Evolutionary conservation across 805 yeast species (phyloP).

Genomic region (Schwanniomyces polymorphus): DNA sequence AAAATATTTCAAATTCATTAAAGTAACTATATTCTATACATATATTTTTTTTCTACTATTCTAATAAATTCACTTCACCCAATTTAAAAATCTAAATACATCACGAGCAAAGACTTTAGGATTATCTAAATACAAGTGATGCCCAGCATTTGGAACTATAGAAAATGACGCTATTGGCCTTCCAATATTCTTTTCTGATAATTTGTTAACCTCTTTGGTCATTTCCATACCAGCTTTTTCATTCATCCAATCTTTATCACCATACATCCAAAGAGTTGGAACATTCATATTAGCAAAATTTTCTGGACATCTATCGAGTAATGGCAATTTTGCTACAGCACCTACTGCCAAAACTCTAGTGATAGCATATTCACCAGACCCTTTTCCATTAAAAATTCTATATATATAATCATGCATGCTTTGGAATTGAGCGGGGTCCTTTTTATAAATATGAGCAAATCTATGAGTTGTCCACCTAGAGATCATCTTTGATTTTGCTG

Average conservation of each 20-base stretch:
- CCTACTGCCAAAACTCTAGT: slow-evolving; percentile 62
- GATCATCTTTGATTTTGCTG: slow-evolving; percentile 54
- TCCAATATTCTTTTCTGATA: slow-evolving; percentile 28
- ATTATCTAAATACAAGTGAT: slow-evolving; percentile 56
- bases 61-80: slow-evolving; percentile 6
- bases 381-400: slow-evolving; percentile 51
- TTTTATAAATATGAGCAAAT: slow-evolving; percentile 40
- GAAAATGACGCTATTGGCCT: slow-evolving; percentile 29
- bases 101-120: slow-evolving; percentile 33
- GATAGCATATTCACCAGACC: slow-evolving; percentile 65
- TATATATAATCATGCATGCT: slow-evolving; percentile 54
- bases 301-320: slow-evolving; percentile 50
- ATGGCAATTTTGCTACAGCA: slow-evolving; percentile 56
- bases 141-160: slow-evolving; percentile 47
- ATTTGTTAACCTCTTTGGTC: slow-evolving; percentile 30
- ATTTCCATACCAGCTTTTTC: slow-evolving; percentile 54
- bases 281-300: slow-evolving; percentile 39
- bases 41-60: not conserved
- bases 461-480: slow-evolving; percentile 54
- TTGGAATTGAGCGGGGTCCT: slow-evolving; percentile 32
- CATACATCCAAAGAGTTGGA: slow-evolving; percentile 62
- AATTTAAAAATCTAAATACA: slow-evolving; percentile 33
- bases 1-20: slow-evolving; percentile 3
- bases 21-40: not conserved
- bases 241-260: slow-evolving; percentile 74